Evolutionary conservation across 2,329 filamentous ascomycete species (phyloP).

Genomic region (Sporothrix brasiliensis): DNA sequence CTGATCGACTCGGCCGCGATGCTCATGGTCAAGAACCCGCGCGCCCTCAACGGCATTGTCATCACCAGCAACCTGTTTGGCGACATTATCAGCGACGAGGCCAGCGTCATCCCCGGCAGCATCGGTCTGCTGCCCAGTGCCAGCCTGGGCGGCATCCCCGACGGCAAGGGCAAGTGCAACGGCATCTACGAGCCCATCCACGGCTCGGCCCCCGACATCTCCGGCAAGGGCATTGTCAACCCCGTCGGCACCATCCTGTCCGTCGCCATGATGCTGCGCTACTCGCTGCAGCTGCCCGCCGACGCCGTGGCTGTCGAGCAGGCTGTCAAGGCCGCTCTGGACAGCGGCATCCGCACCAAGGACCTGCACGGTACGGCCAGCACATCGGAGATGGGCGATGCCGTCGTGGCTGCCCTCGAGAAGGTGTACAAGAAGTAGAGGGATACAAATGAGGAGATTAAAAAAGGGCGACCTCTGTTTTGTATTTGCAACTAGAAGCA

Average conservation of each 20-base stretch:
- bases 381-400: conserved; percentile 77
- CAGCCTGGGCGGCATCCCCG: conserved; percentile 81
- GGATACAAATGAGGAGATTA: neutral
- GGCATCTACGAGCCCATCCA: conserved; percentile 99
- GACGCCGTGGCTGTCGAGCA: conserved; percentile 80
- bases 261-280: conserved; percentile 93
- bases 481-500: neutral
- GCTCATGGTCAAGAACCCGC: conserved; percentile 94
- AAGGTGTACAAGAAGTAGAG: conserved; percentile 60
- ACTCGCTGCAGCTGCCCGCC: conserved; percentile 78
- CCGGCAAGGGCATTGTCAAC: conserved; percentile 87
- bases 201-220: conserved; percentile 91
- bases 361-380: conserved; percentile 79
- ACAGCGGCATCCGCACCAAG: conserved; percentile 74
- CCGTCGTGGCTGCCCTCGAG: conserved; percentile 72
- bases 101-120: conserved; percentile 88
- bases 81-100: conserved; percentile 95
- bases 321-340: conserved; percentile 78
- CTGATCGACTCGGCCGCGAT: conserved; percentile 96
- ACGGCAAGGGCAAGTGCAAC: conserved; percentile 81
- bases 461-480: neutral
- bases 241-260: conserved; percentile 90
- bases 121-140: conserved; percentile 87
- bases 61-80: conserved; percentile 94
- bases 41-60: conserved; percentile 83